Evolutionary conservation across 2,329 filamentous ascomycete species (phyloP), one percentile per base, ranked within the genome.

Genomic region (Dendryphion nanum): DNA sequence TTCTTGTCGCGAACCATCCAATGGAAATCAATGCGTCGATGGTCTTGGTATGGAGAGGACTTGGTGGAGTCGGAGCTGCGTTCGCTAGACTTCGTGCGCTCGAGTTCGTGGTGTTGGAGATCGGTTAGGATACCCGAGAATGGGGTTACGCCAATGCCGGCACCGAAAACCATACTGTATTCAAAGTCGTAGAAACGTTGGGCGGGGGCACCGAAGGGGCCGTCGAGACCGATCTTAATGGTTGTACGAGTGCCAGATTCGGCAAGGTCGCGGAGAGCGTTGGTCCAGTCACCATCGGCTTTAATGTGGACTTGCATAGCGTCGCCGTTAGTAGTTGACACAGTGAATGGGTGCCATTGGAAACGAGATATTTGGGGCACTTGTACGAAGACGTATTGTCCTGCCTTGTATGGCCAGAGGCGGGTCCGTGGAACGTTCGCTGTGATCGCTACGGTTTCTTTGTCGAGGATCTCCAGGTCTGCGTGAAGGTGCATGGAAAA

Each of bases 281-380:
- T 60, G 0, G 77, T 79, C 77, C 76, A 81, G 53, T 79, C 70
- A 0, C 77, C 77, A 31, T 79, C 75, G 3, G 73, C 74, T 52
- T 80, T 80, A 63, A 81, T 78, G 47, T 80, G 77, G 1, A 81
- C 53, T 53, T 73, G 71, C 59, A 81, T 69, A 20, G 70, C 66
- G 18, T 73, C 72, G 0, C 71, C 75, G 12, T 69, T 67, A 45
- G 76, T 80, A 2, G 73, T 72, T 0, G 77, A 79, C 0, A 81
- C 73, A 0, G 77, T 80, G 46, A 81, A 81, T 0, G 76, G 77
- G 39, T 81, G 77, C 77, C 77, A 81, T 47, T 80, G 76, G 40
- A 76, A 80, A 34, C 67, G 60, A 24, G 74, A 77, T 16, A 80
- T 55, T 19, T 63, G 44, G 0, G 76, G 77, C 0, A 80, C 73